Evolutionary conservation across 2,329 filamentous ascomycete genomes (phyloP), one percentile per base, ranked within the genome.

Genomic region (Tetracladium maxilliforme): DNA sequence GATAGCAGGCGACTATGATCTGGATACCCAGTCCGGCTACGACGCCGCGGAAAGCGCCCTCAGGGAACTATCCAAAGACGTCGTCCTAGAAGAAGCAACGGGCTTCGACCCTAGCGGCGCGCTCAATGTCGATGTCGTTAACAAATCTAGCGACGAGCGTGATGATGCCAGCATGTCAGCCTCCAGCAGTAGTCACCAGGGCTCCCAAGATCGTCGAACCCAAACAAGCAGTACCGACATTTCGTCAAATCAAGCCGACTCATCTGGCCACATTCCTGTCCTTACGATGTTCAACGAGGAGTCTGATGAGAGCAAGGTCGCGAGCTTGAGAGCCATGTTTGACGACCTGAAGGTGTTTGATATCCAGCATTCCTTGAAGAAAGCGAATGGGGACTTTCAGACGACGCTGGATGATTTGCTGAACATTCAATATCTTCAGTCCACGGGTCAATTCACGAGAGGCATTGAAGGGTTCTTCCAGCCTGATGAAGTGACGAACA

Each of bases 401-500:
- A 58, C 61, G 10, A 70, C 82, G 2, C 72, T 92, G 33, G 83
- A 93, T 38, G 72, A 83, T 30, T 56, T 95, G 9, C 62, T 94
- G 16, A 92, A 79, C 35, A 61, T 82, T 10, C 70, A 79, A 12
- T 83, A 76, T 41, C 71, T 94, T 5, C 70, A 82, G 30, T 70
- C 83, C 29, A 64, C 59, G 2, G 66, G 66, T 1, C 58, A 68
- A 27, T 56, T 64, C 2, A 55, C 61, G 2, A 87, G 79, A 43
- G 81, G 84, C 1, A 58, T 94, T n/a, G 83, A 94, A 30, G 83
- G 69, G 0, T 93, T 93, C 43, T 71, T 69, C 13, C 61, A 69
- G 19, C 61, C 62, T 0, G 61, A 70, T 23, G 7, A 14, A 24
- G 9, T 11, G 31, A 10, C 31, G 29, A 24, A 22, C 19, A 10